Percentiles rank a stretch among this genome's conserved stretches.
Conservation (phyloP, 2,329 filamentous ascomycete genomes). For the Hymenoscyphus infarciens region DNA sequence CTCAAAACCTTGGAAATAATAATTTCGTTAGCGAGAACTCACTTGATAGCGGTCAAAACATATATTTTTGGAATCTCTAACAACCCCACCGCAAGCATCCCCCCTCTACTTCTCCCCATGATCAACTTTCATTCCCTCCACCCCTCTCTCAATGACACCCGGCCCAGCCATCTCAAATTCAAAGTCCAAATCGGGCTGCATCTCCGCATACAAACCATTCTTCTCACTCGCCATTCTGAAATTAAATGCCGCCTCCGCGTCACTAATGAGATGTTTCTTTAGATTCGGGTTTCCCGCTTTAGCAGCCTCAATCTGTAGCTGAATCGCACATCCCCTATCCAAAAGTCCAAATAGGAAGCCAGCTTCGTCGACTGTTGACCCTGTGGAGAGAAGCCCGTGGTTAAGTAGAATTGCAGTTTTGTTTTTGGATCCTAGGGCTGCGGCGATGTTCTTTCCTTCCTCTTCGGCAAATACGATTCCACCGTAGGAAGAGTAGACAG, state of each 20-base stretch:
- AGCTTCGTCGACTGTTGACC: slow-evolving; percentile 69
- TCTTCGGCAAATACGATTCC: slow-evolving; percentile 60
- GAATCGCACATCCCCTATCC: slow-evolving; percentile 65
- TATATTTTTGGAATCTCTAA: no score
- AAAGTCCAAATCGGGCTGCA: slow-evolving; percentile 45
- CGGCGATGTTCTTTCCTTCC: slow-evolving; percentile 62
- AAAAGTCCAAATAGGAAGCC: slow-evolving; percentile 66
- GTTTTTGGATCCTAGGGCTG: slow-evolving; percentile 56
- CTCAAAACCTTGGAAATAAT: no score
- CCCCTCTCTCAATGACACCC: slow-evolving; percentile 33
- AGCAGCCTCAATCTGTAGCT: slow-evolving; percentile 66
- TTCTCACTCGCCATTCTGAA: slow-evolving; percentile 48
- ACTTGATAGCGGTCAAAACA: no score
- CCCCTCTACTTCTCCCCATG: slow-evolving; percentile 17
- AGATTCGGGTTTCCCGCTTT: slow-evolving; percentile 46
- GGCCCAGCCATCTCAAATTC: slow-evolving; percentile 42
- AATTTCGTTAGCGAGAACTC: no score
- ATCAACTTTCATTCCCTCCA: slow-evolving; percentile 29
- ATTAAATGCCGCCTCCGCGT: slow-evolving; percentile 52
- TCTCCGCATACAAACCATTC: slow-evolving; percentile 44
- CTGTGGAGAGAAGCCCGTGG: slow-evolving; percentile 69
- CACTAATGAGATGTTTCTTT: slow-evolving; percentile 50
- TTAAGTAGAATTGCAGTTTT: slow-evolving; percentile 62
- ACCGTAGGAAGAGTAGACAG: slow-evolving; percentile 62
- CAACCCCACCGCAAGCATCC: no score